Evolutionary conservation across 2,329 filamentous ascomycete genomes (phyloP).

Genomic region (Cladophialophora carrionii): DNA sequence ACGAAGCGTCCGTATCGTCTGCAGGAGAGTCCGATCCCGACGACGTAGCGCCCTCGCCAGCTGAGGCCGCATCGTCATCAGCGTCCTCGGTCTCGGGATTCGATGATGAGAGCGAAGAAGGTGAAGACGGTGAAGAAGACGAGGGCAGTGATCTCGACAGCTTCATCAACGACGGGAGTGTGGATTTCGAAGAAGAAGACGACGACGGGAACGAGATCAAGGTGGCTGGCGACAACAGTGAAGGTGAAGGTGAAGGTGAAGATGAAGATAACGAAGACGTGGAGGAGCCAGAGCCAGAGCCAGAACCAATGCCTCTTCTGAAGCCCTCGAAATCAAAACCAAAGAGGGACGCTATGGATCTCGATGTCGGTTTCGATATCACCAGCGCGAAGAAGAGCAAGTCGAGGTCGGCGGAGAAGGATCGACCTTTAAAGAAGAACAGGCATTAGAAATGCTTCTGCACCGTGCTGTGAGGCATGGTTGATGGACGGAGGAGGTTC

Average conservation of each 20-base stretch:
- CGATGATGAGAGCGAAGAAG: constrained; percentile 38
- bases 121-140: constrained; percentile 47
- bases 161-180: constrained; percentile 51
- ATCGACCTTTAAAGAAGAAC: not conserved
- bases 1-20: constrained; percentile 40
- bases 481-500: not conserved
- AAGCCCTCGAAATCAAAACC: not conserved
- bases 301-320: not conserved
- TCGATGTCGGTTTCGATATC: not conserved
- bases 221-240: constrained; percentile 40
- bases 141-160: constrained; percentile 52
- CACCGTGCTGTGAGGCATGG: not conserved
- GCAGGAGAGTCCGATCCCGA: constrained; percentile 33
- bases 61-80: constrained; percentile 32
- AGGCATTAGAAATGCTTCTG: not conserved
- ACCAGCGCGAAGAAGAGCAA: not conserved
- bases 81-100: constrained; percentile 39
- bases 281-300: too few relatives aligned
- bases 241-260: not conserved
- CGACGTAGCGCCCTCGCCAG: constrained; percentile 30
- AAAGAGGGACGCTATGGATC: not conserved
- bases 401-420: not conserved
- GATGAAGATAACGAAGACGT: not conserved
- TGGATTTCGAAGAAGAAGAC: constrained; percentile 49
- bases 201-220: constrained; percentile 49